A percentile compares a stretch with the other conserved stretches of the same genome.
These are phyloP conservation scores for Cercospora sp. DNA, from an alignment of 2,329 filamentous ascomycete genomes.

Conservation along the genomic window DNA sequence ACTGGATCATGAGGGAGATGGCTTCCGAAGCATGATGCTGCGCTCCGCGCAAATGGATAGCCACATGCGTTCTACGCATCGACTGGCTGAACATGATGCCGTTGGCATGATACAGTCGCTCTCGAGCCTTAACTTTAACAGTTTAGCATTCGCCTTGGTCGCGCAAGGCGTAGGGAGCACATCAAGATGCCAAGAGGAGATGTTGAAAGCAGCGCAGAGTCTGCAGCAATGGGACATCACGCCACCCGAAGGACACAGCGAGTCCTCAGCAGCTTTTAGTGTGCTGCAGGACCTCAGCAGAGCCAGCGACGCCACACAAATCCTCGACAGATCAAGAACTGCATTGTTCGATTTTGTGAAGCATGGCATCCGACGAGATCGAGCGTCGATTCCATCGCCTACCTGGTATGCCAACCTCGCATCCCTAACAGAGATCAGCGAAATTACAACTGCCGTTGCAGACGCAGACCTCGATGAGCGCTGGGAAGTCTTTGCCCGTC, in stretches of 20 bases:
- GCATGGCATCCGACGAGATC: background rate
- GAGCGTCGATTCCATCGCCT: slow-evolving; percentile 16
- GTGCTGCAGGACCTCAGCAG: slow-evolving; percentile 69
- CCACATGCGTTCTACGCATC: slow-evolving; percentile 65
- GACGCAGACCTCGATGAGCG: slow-evolving; percentile 61
- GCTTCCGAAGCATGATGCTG: slow-evolving; percentile 83
- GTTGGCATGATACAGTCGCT: slow-evolving; percentile 74
- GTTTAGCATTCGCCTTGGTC: slow-evolving; percentile 77
- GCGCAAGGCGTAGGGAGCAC: slow-evolving; percentile 63
- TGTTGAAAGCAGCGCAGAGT: slow-evolving; percentile 54
- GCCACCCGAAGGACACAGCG: slow-evolving; percentile 57
- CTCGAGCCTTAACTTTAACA: slow-evolving; percentile 77
- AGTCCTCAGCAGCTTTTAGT: slow-evolving; percentile 64
- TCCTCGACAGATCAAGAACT: slow-evolving; percentile 15
- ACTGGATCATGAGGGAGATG: slow-evolving; percentile 86
- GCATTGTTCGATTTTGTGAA: slow-evolving; percentile 20
- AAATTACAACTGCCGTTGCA: slow-evolving; percentile 65
- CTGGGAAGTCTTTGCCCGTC: slow-evolving; percentile 63
- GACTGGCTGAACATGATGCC: slow-evolving; percentile 59
- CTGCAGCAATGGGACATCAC: slow-evolving; percentile 92
- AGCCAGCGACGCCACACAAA: slow-evolving; percentile 16
- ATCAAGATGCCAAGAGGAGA: slow-evolving; percentile 37
- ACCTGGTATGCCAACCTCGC: slow-evolving; percentile 58
- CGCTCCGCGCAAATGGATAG: slow-evolving; percentile 89
- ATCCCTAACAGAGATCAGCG: slow-evolving; percentile 76